Evolutionary conservation across 2,329 filamentous ascomycete genomes (phyloP), one percentile per base, ranked within the genome.

Genomic region (Talaromyces marneffei): DNA sequence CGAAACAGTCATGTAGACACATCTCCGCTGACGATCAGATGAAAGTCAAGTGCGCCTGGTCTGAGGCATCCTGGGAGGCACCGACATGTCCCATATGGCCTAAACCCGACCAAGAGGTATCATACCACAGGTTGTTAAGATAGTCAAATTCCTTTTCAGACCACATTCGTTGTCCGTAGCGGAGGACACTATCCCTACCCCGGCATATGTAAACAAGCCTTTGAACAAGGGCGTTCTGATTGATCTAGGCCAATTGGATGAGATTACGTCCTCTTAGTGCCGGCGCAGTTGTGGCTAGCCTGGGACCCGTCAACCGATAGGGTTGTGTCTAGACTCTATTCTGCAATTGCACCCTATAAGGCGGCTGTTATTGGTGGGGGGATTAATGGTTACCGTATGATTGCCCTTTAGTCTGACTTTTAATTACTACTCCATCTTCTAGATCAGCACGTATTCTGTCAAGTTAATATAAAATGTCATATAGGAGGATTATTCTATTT

Each of bases 401-500:
- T 25, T 25, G 48, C 48, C 35, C 14, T 31, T 40, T 53, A n/a
- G 3, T 29, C n/a, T 37, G 12, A 52, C 6, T 25, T 52, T 33
- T 5, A 16, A 27, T 33, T n/a, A n/a, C n/a, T 27, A 52, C 4
- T 52, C 48, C 16, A 33, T 5, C 4, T 5, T 25, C n/a, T n/a
- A 18, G 48, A 8, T 40, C 29, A 9, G 29, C 10, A 9, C 29
- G 29, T 33, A 33, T 33, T 33, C 29, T 33, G 5, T 33, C 18
- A 27, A 29, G 29, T 37, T 54, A 40, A 35, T 23, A 29, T 18
- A n/a, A 5, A 52, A 9, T 27, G 20, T 52, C 57, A 23, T 31
- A 7, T 27, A 65, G 62, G 64, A 14, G 63, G 63, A 3, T 53
- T 57, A 7, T 63, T 50, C 23, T 44, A 64, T 52, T 64, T 65